Evolutionary conservation across 805 yeast species (phyloP), one percentile per base, ranked within the genome.

Genomic region (Wickerhamiella nectarea): DNA sequence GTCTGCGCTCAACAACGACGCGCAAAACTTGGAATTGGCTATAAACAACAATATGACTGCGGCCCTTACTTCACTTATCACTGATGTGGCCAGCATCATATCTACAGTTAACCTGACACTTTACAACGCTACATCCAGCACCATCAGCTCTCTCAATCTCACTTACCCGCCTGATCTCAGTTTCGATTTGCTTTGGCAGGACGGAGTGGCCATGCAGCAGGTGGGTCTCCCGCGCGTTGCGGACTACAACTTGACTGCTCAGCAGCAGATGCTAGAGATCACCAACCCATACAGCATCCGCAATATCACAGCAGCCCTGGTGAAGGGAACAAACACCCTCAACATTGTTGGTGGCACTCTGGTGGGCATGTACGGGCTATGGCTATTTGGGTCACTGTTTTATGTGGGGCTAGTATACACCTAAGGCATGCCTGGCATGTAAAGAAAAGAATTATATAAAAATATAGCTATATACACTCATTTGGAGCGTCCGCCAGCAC

Each of bases 401-500:
- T 28, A 28, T 7, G 31, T 12, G 4, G 31, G 31, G 3, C 31
- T 28, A 10, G 31, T 28, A 5, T 28, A 12, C n/a, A 12, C 31
- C 6, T 28, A 28, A n/a, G 25, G 25, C 25, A 22, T 22, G 25
- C 9, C 25, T n/a, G n/a, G n/a, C n/a, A n/a, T n/a, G n/a, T n/a
- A n/a, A 22, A 6, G 25, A 22, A 22, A 22, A 22, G 25, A 6
- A 22, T 6, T 6, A 7, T 10, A 8, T 11, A 33, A 33, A 15
- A n/a, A 33, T 33, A 17, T 8, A n/a, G 12, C 9, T 33, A 33
- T 9, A 33, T 17, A 17, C 20, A 17, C 21, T 33, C 50, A 48
- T 15, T 39, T 44, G 3, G 62, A 58, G 21, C 70, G 61, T 3
- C 69, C 70, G 25, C 70, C 70, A 6, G 64, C 67, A 14, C 46